Evolutionary conservation across 2,329 filamentous ascomycete genomes (phyloP), one percentile per base, ranked within the genome.

Genomic region (Colletotrichum caudatum): DNA sequence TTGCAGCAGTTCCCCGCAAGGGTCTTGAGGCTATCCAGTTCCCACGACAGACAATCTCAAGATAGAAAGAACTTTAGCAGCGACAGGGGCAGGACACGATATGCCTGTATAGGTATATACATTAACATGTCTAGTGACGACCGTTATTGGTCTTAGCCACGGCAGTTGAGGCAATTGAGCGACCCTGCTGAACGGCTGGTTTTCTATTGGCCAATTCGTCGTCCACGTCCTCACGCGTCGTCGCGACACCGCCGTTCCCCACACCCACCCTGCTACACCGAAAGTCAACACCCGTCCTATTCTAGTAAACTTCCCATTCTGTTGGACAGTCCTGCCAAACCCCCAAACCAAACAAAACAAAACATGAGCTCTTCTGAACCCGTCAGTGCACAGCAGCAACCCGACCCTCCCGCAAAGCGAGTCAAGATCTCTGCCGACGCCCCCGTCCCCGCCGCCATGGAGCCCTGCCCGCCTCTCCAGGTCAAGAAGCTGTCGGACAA

Each of bases 401-500:
- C 26, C 50, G 69, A 72, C 11, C 94, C 94, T 37, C 90, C 93
- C 35, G 87, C 93, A 59, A 97, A 97, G 85, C 90, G 94, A 79
- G 88, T 92, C 78, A 96, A 94, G 86, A 89, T 90, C 73, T 63
- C 72, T 41, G 80, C 84, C 75, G 76, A 74, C 77, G 82, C 75
- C 58, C 74, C 79, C 71, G 67, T 73, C 75, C 73, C 69, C 71
- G 77, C 80, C 64, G 78, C 80, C 69, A 81, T 84, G 76, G 80
- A 83, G 67, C 80, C 81, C 57, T 76, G 81, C 3, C 90, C 91
- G n/a, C 84, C 91, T 3, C 88, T 97, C 63, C 89, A 94, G 73
- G 91, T 99, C 83, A 95, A 98, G 87, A 94, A 97, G 82, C 91
- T 98, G 71, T 92, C 92, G 11, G 85, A 90, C 48, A 90, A 92